Percentiles rank a stretch among this genome's conserved stretches.
Evolutionary conservation across 2,329 filamentous ascomycete species (phyloP).

Genomic region (Verticillium klebahnii): DNA sequence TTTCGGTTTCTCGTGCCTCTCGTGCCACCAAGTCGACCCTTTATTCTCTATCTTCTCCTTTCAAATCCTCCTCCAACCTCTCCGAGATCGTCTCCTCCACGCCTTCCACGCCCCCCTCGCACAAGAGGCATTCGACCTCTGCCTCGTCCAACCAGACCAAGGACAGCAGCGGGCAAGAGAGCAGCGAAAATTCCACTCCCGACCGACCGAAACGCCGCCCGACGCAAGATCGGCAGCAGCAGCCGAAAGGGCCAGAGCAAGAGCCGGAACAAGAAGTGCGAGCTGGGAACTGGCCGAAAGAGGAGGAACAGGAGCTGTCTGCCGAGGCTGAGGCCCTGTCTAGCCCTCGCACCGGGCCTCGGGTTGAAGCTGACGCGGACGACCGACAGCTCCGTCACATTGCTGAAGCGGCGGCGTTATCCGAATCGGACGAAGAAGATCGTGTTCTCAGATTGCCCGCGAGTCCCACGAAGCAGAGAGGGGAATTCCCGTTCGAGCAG

Average conservation of each 20-base stretch:
- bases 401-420: not conserved
- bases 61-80: conserved; percentile 16
- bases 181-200: conserved; percentile 3
- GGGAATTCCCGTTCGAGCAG: conserved; percentile 4
- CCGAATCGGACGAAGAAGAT: not conserved
- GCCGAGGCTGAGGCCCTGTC: not conserved
- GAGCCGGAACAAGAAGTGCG: conserved; percentile 1
- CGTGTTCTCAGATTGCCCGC: not conserved
- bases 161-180: conserved; percentile 10
- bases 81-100: conserved; percentile 3
- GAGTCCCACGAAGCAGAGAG: not conserved
- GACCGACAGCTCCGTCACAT: not conserved
- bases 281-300: not conserved
- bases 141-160: conserved; percentile 9
- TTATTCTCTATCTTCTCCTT: conserved; percentile 26
- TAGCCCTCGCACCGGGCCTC: not conserved
- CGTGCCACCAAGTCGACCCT: conserved; percentile 30
- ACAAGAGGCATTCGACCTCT: conserved; percentile 13
- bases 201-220: conserved; percentile 3
- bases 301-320: not conserved
- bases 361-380: not conserved
- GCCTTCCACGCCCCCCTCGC: not conserved
- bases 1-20: conserved; percentile 18
- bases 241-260: not conserved
- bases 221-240: not conserved